Evolutionary conservation across 148 eudicot species (phyloP).

Genomic region (Chenopodium album): DNA sequence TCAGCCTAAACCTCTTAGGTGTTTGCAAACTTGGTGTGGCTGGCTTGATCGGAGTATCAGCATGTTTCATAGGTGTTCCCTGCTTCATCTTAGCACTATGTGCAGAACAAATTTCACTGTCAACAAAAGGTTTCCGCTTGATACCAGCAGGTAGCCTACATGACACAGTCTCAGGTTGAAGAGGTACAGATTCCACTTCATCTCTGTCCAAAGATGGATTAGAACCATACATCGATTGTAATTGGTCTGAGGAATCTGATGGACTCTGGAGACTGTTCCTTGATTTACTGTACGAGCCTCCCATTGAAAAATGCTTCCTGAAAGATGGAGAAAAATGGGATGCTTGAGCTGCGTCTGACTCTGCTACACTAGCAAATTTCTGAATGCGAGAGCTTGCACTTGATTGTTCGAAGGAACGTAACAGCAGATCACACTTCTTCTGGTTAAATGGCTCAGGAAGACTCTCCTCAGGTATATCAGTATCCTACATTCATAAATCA

Average conservation of each 20-base stretch:
- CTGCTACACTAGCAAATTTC: not conserved
- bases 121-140: slow-evolving; percentile 21
- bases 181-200: not conserved
- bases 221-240: not conserved
- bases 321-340: slow-evolving; percentile 63
- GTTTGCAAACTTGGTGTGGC: slow-evolving; percentile 47
- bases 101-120: not conserved
- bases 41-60: slow-evolving; percentile 24
- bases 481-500: slow-evolving; percentile 44
- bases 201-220: not conserved
- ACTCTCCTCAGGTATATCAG: slow-evolving; percentile 62
- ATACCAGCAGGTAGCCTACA: slow-evolving; percentile 25
- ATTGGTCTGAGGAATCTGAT: slow-evolving; percentile 1
- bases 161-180: not conserved
- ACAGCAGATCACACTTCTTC: slow-evolving; percentile 23
- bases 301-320: slow-evolving; percentile 49
- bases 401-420: slow-evolving; percentile 17
- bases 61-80: slow-evolving; percentile 42
- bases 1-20: slow-evolving; percentile 53
- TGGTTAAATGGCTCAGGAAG: slow-evolving; percentile 73
- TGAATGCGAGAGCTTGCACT: not conserved
- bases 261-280: slow-evolving; percentile 18
- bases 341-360: slow-evolving; percentile 29
- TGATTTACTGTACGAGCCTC: slow-evolving; percentile 13
- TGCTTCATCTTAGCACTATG: not conserved